These are phyloP conservation scores for Caloboletus firmus DNA, from an alignment of 1,284 basidiomycete species.

Conservation along the genomic window DNA sequence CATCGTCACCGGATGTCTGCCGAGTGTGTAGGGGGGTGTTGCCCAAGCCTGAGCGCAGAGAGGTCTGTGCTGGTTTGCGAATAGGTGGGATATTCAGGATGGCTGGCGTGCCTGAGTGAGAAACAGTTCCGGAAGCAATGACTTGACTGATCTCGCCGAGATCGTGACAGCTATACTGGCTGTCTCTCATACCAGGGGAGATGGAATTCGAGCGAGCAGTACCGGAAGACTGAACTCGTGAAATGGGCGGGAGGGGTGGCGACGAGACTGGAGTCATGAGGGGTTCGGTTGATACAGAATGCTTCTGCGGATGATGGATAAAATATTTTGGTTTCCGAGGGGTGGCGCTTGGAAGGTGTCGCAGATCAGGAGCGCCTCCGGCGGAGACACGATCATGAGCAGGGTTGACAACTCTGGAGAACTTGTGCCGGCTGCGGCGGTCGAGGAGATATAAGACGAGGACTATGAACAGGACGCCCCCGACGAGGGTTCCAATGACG, in stretches of 20 bases:
- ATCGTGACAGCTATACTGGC: neutral
- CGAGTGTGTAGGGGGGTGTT: neutral
- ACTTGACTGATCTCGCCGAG: conserved; percentile 7
- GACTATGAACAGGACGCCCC: conserved; percentile 10
- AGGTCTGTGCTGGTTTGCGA: neutral
- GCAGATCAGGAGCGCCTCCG: neutral
- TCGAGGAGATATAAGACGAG: conserved; percentile 19
- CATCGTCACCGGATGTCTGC: neutral
- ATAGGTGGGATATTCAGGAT: conserved; percentile 4
- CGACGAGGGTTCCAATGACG: conserved; percentile 23
- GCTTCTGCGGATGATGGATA: conserved; percentile 10
- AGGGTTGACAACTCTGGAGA: conserved; percentile 22
- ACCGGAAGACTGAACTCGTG: neutral
- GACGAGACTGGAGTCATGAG: conserved; percentile 16
- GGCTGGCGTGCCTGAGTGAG: neutral
- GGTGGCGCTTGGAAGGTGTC: neutral
- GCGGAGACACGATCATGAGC: neutral
- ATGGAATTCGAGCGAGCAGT: conserved; percentile 1
- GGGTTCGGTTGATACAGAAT: conserved; percentile 28
- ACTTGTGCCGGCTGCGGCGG: conserved; percentile 14
- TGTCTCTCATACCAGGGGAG: conserved; percentile 2
- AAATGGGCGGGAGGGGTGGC: conserved; percentile 5
- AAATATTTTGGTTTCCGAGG: neutral
- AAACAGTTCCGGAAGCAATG: neutral
- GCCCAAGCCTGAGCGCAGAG: neutral